A percentile compares a stretch with the other conserved stretches of the same genome.
phyloP scores from a whole-genome alignment of 2,329 filamentous ascomycete genomes.

The Hypomyces perniciosus region DNA sequence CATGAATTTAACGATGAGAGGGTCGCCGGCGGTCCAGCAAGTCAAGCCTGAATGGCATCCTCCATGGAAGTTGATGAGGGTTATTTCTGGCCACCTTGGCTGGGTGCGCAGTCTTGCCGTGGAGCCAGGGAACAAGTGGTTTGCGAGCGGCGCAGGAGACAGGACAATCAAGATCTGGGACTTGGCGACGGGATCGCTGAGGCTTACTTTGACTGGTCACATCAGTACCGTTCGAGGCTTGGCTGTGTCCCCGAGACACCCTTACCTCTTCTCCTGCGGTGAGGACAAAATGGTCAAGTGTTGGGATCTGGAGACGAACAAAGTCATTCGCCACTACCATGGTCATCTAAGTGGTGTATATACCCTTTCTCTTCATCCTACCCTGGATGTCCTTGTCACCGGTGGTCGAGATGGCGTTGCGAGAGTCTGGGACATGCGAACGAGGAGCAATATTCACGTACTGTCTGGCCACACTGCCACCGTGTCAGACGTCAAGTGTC shows the following conservation, averaged over 20 bases:
- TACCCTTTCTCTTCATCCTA: constrained; percentile 86
- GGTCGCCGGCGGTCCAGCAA: constrained; percentile 26
- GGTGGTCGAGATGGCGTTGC: constrained; percentile 92
- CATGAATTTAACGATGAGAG: constrained; percentile 28
- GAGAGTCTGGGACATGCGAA: constrained; percentile 97
- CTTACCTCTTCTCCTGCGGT: constrained; percentile 94
- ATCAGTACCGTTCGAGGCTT: constrained; percentile 90
- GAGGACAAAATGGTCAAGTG: constrained; percentile 99
- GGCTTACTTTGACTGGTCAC: constrained; percentile 84
- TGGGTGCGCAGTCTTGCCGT: constrained; percentile 89
- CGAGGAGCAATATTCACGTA: constrained; percentile 91
- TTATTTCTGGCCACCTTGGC: constrained; percentile 92
- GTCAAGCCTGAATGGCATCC: constrained; percentile 91
- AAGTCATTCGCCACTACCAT: constrained; percentile 96
- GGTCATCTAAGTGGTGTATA: constrained; percentile 96
- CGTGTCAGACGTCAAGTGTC: constrained; percentile 81
- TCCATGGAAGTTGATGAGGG: constrained; percentile 97
- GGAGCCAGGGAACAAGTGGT: constrained; percentile 96
- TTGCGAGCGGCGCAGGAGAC: constrained; percentile 90
- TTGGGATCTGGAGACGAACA: constrained; percentile 99
- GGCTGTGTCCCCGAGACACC: constrained; percentile 86
- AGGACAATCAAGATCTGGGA: constrained; percentile 99
- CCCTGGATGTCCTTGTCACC: constrained; percentile 88
- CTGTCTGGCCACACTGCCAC: constrained; percentile 86
- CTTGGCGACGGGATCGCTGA: constrained; percentile 76